These are phyloP conservation scores for Yamadazyma nakazawae DNA, from an alignment of 805 yeast genomes.

Conservation along the genomic window DNA sequence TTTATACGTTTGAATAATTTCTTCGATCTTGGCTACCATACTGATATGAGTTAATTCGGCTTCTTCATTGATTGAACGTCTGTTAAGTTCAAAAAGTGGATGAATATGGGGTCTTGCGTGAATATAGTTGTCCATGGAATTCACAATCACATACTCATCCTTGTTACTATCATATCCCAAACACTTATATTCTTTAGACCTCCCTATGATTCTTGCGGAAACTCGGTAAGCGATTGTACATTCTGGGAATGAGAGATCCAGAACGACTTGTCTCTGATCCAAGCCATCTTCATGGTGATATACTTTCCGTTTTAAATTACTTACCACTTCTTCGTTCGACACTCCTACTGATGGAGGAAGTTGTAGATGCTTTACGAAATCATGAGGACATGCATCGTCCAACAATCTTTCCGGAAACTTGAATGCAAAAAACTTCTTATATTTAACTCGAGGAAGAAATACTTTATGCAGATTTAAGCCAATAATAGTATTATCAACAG, in stretches of 20 bases:
- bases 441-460: conserved; percentile 29
- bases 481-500: conserved; percentile 28
- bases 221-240: conserved; percentile 31
- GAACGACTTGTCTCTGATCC: conserved; percentile 8
- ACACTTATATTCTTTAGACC: conserved; percentile 28
- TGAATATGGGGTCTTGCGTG: conserved; percentile 24
- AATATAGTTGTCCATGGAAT: conserved; percentile 25
- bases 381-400: conserved; percentile 34
- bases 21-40: conserved; percentile 26
- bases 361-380: conserved; percentile 34
- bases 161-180: conserved; percentile 13
- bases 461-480: conserved; percentile 24
- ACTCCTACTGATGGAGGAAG: conserved; percentile 36
- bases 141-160: conserved; percentile 28
- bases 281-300: conserved; percentile 6
- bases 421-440: conserved; percentile 41
- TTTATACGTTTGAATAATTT: conserved; percentile 24
- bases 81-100: conserved; percentile 24
- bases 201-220: conserved; percentile 36
- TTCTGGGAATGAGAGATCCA: conserved; percentile 29
- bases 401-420: conserved; percentile 35
- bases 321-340: conserved; percentile 26
- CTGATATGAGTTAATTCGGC: conserved; percentile 31
- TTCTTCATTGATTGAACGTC: conserved; percentile 30
- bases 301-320: conserved; percentile 13